Conservation (phyloP, 148 eudicot species). For the Nepenthes mirabilis region DNA sequence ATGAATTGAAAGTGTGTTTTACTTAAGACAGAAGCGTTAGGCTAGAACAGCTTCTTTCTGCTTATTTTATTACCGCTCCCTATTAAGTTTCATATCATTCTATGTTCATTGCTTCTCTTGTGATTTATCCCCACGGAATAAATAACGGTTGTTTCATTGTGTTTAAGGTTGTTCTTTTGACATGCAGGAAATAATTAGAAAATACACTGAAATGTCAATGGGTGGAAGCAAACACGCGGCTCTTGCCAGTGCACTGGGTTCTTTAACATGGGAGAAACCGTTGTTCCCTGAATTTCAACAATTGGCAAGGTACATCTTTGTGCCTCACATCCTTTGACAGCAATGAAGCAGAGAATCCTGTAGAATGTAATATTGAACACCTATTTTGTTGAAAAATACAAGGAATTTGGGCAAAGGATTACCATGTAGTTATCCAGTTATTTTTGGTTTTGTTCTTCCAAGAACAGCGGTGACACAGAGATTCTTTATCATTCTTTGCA, state of each 20-base stretch:
- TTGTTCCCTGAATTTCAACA: constrained; percentile 55
- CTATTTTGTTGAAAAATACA: neutral
- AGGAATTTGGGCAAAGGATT: too few species aligned
- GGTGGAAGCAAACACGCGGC: constrained; percentile 57
- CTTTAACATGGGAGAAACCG: constrained; percentile 82
- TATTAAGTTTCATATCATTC: too few species aligned
- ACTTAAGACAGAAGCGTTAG: too few species aligned
- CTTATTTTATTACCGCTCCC: too few species aligned
- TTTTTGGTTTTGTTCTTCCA: too few species aligned
- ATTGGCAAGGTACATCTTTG: constrained; percentile 49
- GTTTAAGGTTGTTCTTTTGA: neutral
- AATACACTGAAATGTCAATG: constrained; percentile 57
- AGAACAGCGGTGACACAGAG: too few species aligned
- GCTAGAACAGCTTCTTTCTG: neutral
- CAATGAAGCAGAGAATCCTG: neutral
- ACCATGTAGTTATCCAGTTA: too few species aligned
- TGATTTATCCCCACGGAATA: neutral
- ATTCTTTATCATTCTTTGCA: too few species aligned
- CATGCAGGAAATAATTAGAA: constrained; percentile 65
- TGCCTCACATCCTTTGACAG: neutral
- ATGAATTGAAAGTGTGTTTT: too few species aligned
- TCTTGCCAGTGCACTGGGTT: constrained; percentile 75
- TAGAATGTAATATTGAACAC: neutral
- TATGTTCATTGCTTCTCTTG: neutral
- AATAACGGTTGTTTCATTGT: neutral